Evolutionary conservation across 2,329 filamentous ascomycete genomes (phyloP), one percentile per base, ranked within the genome.

Genomic region (Myriosclerotinia scirpicola): DNA sequence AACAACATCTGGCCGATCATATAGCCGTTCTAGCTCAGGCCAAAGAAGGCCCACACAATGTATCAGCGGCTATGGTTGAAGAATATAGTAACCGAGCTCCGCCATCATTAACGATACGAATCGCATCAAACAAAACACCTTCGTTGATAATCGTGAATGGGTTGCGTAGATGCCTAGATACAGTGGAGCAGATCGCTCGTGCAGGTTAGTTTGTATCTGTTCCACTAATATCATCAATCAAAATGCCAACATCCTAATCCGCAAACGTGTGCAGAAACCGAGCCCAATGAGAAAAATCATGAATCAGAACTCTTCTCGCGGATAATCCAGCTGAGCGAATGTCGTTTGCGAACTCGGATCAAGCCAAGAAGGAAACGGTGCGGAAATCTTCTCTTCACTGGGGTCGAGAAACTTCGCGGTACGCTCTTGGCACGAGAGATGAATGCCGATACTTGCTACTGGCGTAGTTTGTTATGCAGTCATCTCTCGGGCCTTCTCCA

Each of bases 1-100:
- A 74, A 54, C 68, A 68, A 36, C 67, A 73, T 62, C 64, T 74
- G 40, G 69, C 70, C n/a, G 71, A 72, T 54, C n/a, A 50, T 26
- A 20, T 48, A n/a, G 44, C 44, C 17, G 17, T 48, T 9, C 20
- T 48, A 3, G 44, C 20, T 22, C 44, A 48, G 6, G 17, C 44
- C 44, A 48, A n/a, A 48, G 42, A 44, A 44, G 42, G 42, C 5
- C 44, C 44, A 9, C 17, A 1, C 17, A 8, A 8, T 48, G 44
- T 48, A 9, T 48, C 44, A 1, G 44, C 44, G 17, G 44, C 17
- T 17, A 48, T 20, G 20, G n/a, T 48, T n/a, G 44, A 48, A 48
- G 44, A 48, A 20, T n/a, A 9, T 8, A n/a, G 2, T 20, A 44
- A 44, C 5, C 9, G 17, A 12, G 5, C 44, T n/a, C 44, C 20